These are phyloP conservation scores for Hypoxylon perforatum DNA, from an alignment of 495 filamentous ascomycete genomes.

Conservation along the genomic window DNA sequence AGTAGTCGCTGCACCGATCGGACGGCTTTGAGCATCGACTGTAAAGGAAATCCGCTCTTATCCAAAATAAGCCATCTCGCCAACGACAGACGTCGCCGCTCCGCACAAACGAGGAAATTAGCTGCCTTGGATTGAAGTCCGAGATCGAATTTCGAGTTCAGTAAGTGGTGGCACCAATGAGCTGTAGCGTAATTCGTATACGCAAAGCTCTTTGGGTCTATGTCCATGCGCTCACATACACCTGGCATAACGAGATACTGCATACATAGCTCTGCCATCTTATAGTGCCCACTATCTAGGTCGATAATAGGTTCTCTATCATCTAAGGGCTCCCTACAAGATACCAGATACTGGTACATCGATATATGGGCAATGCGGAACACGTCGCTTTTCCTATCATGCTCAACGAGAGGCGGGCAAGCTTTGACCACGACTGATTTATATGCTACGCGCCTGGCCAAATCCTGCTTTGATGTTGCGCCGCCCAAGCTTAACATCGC, in stretches of 20 bases:
- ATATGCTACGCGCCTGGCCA: background rate
- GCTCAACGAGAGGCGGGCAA: background rate
- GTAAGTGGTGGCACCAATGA: background rate
- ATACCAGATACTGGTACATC: background rate
- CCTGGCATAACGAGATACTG: background rate
- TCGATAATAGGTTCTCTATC: background rate
- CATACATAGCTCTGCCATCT: background rate
- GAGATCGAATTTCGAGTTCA: background rate
- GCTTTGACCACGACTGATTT: background rate
- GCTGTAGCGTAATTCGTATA: background rate
- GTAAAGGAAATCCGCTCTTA: background rate
- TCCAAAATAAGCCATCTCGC: background rate
- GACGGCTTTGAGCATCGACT: background rate
- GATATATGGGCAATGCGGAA: background rate
- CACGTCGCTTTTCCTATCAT: background rate
- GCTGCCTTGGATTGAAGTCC: background rate
- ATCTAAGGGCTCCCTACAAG: background rate
- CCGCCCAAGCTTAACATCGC: background rate
- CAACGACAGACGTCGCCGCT: background rate
- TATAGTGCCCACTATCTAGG: background rate
- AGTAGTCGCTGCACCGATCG: background rate
- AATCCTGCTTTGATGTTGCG: background rate
- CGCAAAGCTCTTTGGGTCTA: background rate
- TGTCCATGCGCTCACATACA: background rate
- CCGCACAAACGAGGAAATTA: background rate